Evolutionary conservation across 1,139 yeast species (phyloP), one percentile per base, ranked within the genome.

Genomic region (Yamadazyma jaroonii): DNA sequence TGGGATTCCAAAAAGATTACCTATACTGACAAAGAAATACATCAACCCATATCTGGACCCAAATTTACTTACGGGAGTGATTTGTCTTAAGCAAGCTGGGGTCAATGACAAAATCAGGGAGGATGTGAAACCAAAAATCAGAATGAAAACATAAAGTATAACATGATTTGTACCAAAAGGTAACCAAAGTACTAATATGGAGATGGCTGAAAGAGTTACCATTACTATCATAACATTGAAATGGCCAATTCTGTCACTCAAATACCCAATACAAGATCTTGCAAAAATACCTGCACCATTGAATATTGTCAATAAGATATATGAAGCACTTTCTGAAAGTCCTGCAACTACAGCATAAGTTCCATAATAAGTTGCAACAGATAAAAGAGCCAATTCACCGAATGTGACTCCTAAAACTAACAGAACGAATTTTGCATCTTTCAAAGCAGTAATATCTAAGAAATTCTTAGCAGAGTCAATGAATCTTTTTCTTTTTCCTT

Each of bases 301-400:
- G 56, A 65, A 64, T 3, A 67, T 54, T 0, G 74, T 65, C 35
- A 69, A 53, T 22, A 70, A 49, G 17, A 61, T 42, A 42, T 65
- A 64, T 1, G 74, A 60, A 13, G 59, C 50, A 9, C 69, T 56
- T 43, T 67, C 72, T 5, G 52, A 43, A 40, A 59, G 50, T 0
- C 75, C 75, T 33, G 65, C 65, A 5, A 68, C 63, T 25, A 68
- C 60, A 3, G 74, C 72, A 45, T 67, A 70, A 5, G 74, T 61
- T 6, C 74, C 69, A 48, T 61, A 64, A 46, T 67, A 70, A 0
- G 76, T 70, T 32, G 72, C 58, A 6, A 76, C 61, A 29, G 76
- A 62, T 25, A 82, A 64, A 28, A 82, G 58, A 2, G 84, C 69
- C 32, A 79, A 63, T 50, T 84, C 92, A 9, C 78, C 68, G 39